phyloP scores from a whole-genome alignment of 768 basidiomycete species.

The Mycena rosella region DNA sequence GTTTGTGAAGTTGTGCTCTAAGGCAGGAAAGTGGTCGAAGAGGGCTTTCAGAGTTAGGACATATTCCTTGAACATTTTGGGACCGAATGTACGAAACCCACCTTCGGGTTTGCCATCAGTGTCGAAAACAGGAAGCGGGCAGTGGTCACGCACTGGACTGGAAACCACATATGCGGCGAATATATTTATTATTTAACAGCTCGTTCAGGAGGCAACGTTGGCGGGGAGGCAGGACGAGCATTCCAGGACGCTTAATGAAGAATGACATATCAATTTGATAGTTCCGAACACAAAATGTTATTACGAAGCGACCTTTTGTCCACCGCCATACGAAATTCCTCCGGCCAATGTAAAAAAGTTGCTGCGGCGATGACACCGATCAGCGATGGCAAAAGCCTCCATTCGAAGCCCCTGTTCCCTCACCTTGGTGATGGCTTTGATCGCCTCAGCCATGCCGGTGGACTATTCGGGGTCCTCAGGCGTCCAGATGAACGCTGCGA shows the following conservation, averaged over 20 bases:
- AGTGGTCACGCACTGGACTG: constrained; percentile 30
- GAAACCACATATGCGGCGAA: constrained; percentile 16
- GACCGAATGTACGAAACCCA: constrained; percentile 39
- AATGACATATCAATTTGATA: background rate
- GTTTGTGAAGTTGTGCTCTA: constrained; percentile 41
- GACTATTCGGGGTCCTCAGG: constrained; percentile 30
- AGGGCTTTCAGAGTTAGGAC: constrained; percentile 24
- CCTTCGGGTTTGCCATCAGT: constrained; percentile 17
- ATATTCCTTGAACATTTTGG: constrained; percentile 38
- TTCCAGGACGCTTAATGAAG: background rate
- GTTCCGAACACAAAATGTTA: too few relatives aligned
- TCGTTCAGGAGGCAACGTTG: background rate
- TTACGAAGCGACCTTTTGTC: constrained; percentile 39
- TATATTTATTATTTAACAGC: background rate
- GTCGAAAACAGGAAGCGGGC: background rate
- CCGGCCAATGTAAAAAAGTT: constrained; percentile 33
- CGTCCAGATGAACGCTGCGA: constrained; percentile 23
- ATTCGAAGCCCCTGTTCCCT: background rate
- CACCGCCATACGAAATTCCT: constrained; percentile 47
- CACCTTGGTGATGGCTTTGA: constrained; percentile 4
- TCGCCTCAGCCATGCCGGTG: constrained; percentile 5
- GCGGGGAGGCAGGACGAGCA: background rate
- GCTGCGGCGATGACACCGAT: constrained; percentile 37
- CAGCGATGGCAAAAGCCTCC: constrained; percentile 16
- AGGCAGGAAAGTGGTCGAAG: constrained; percentile 16